phyloP scores from a whole-genome alignment of 2,329 filamentous ascomycete genomes.

The Colletotrichum horii region DNA sequence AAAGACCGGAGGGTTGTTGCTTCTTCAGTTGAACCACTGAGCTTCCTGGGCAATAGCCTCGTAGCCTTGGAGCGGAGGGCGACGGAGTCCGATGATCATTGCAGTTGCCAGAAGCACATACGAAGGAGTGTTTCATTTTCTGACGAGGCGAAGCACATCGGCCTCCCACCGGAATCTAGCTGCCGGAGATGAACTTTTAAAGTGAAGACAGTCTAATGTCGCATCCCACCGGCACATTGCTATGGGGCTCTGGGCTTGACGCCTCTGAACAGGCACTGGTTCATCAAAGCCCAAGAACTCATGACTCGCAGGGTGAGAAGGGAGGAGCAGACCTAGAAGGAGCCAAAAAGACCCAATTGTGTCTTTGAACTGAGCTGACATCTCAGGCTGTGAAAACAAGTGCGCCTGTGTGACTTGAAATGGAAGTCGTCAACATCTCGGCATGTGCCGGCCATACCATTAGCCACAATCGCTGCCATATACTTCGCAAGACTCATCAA shows the following conservation, averaged over 20 bases:
- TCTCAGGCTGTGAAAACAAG: fast-evolving
- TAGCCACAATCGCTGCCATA: no score
- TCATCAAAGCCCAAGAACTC: no score
- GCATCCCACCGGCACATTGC: neutral
- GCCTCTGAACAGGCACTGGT: neutral
- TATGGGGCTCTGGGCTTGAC: neutral
- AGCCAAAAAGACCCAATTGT: neutral
- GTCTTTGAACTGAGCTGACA: neutral
- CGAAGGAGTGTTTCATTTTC: neutral
- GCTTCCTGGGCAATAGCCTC: neutral
- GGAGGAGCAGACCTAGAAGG: neutral
- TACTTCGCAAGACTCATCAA: no score
- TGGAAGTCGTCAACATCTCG: no score
- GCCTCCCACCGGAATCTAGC: neutral
- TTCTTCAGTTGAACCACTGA: neutral
- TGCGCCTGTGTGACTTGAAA: no score
- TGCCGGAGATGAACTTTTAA: neutral
- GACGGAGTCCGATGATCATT: neutral
- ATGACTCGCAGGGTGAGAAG: neutral
- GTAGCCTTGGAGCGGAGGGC: neutral
- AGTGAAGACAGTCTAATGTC: neutral
- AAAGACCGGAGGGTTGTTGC: neutral
- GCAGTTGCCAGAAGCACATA: neutral
- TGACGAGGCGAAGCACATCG: neutral
- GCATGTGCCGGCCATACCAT: no score